Evolutionary conservation across 169 alveolate genomes (phyloP), one percentile per base, ranked within the genome.

Genomic region (Eimeria praecox): DNA sequence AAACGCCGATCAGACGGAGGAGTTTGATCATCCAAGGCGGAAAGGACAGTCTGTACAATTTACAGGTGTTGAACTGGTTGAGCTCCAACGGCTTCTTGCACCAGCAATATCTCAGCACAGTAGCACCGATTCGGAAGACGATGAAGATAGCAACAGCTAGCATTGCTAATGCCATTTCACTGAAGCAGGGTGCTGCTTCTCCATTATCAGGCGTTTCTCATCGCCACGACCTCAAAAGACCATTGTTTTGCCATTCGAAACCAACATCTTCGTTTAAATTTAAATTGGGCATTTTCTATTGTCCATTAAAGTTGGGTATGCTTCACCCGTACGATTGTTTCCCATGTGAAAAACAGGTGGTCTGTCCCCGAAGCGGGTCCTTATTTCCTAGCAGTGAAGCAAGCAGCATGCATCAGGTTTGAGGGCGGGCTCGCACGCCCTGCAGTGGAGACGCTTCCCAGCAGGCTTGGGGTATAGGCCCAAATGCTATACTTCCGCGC

Each of bases 21-120:
- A n/a, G 16, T 30, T 49, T 18, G 85, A 40, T n/a, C 94, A 78
- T 20, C 80, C 94, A 38, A 62, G 94, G 44, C 66, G 94, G 6
- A 62, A 54, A 64, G 94, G 85, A 18, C 94, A 87, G 82, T 87
- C 94, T 33, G 94, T 87, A 52, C 94, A 87, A 62, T 87, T 87
- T 46, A 87, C 94, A 20, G 94, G 94, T 42, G 94, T 87, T 20
- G 62, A 87, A 42, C 46, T 38, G 42, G 62, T 59, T 62, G 94
- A 87, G 24, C 94, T 87, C 69, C 82, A 87, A 54, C 83, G n/a
- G 10, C 82, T 87, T 40, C 82, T 87, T 33, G 83, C 94, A 9
- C 83, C 94, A 38, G 94, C 82, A 44, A 16, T 62, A 49, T 66
- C 42, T 54, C 62, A 54, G 35, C 62, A 64, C n/a, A 38, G 75